These are phyloP conservation scores for Epichloe uncinata DNA, from an alignment of 2,329 filamentous ascomycete genomes.

Conservation along the genomic window DNA sequence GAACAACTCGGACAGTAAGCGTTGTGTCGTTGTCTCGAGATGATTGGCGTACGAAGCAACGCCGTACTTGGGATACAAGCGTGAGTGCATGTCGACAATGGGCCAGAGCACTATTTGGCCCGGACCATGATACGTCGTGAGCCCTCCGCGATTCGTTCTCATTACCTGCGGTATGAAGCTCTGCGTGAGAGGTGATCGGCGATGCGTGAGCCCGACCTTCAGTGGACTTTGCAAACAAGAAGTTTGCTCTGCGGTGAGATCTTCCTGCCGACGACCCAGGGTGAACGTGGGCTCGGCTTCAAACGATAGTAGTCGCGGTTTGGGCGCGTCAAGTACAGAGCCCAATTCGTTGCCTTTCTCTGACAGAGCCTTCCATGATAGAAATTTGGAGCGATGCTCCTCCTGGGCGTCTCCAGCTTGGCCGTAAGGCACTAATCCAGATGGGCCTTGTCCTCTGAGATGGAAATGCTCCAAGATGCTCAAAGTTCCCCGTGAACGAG, in stretches of 20 bases:
- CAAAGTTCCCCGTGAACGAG: background rate
- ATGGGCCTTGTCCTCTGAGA: constrained; percentile 11
- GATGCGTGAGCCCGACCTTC: constrained; percentile 13
- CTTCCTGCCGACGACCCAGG: constrained; percentile 65
- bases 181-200: constrained; percentile 15
- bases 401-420: constrained; percentile 20
- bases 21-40: constrained; percentile 64
- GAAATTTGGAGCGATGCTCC: constrained; percentile 18
- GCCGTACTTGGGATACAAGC: constrained; percentile 42
- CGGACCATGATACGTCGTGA: constrained; percentile 90
- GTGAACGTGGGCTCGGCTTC: constrained; percentile 77
- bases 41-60: constrained; percentile 66
- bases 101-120: constrained; percentile 91
- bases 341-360: constrained; percentile 8
- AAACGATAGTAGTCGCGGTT: constrained; percentile 67
- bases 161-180: constrained; percentile 44
- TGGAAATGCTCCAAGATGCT: constrained; percentile 19
- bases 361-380: constrained; percentile 21
- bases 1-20: constrained; percentile 42
- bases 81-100: constrained; percentile 62
- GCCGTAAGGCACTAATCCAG: constrained; percentile 18
- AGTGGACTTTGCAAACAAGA: constrained; percentile 30
- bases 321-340: constrained; percentile 30
- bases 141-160: constrained; percentile 68
- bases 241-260: constrained; percentile 32